phyloP scores from a whole-genome alignment of 2,329 filamentous ascomycete species.

The Stagonosporopsis vannaccii region DNA sequence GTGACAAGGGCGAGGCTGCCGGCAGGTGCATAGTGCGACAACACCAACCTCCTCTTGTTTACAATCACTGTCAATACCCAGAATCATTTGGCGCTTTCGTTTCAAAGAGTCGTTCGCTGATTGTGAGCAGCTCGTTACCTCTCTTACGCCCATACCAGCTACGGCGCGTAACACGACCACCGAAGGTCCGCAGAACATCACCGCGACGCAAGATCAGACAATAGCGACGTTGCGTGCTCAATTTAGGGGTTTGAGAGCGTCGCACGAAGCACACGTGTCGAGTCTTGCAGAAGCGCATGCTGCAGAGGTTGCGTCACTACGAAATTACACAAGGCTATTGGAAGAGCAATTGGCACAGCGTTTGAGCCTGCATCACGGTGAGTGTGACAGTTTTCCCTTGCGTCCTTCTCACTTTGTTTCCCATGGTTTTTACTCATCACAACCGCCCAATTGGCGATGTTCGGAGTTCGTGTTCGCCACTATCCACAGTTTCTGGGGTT shows the following conservation, averaged over 20 bases:
- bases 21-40: not conserved
- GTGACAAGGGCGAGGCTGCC: not conserved
- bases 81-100: not conserved
- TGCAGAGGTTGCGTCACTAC: constrained; percentile 50
- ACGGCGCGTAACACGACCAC: constrained; percentile 28
- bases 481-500: constrained; percentile 1
- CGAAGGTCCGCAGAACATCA: constrained; percentile 40
- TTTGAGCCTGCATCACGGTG: constrained; percentile 41
- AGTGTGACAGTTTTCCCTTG: constrained; percentile 19
- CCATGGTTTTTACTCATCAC: not conserved
- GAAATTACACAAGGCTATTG: constrained; percentile 48
- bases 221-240: constrained; percentile 46
- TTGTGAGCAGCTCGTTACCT: constrained; percentile 26
- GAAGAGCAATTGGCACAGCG: constrained; percentile 45
- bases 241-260: constrained; percentile 44
- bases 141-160: constrained; percentile 20
- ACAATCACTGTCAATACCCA: not conserved
- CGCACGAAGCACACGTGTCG: constrained; percentile 51
- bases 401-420: constrained; percentile 8
- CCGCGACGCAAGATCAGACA: constrained; percentile 41
- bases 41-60: not conserved
- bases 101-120: constrained; percentile 17
- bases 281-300: constrained; percentile 50
- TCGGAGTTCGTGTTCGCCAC: constrained; percentile 17
- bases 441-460: constrained; percentile 4